Evolutionary conservation across 164 flowering plant species (phyloP), one percentile per base, ranked within the genome.

Genomic region (Cinnamomum chago): DNA sequence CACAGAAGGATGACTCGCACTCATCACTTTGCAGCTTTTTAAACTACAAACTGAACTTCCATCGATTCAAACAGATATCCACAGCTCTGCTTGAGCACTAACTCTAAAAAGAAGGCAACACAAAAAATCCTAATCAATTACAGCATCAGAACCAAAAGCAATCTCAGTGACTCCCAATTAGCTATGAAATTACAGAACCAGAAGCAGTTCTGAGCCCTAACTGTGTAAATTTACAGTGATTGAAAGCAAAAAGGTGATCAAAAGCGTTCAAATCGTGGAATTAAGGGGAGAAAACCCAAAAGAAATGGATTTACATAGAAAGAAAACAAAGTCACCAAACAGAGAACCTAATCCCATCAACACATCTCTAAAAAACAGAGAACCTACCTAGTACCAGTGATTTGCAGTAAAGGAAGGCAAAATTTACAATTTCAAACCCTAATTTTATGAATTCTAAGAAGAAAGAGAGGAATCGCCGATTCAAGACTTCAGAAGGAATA

Each of bases 1-100:
- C 65, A 94, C 93, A 74, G 92, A 77, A 15, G 90, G 88, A 81
- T 84, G 96, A 85, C 98, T 94, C 79, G 79, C 84, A 70, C 79
- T 89, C 94, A 92, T 89, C 75, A 33, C 74, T 76, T 71, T 77
- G 27, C 7, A 40, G 15, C 23, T 17, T 50, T 50, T 15, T 2
- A 68, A 13, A 5, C 60, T 51, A 58, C 13, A 58, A 11, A n/a
- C 30, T 55, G 5, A 12, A 28, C 58, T 68, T 64, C 55, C 71
- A 68, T 68, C 55, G 20, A 68, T 35, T 68, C 22, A 40, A 30
- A 50, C 50, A 27, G 6, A 30, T 30, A 30, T 30, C 35, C 5
- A 30, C 35, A 30, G 35, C 35, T 30, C 5, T 4, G 35, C 35
- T 30, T 30, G 51, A 33, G 3, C 6, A 23, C 14, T 25, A 4